Conservation (phyloP, 1,284 basidiomycete genomes). For the Ustilago xerochloae region DNA sequence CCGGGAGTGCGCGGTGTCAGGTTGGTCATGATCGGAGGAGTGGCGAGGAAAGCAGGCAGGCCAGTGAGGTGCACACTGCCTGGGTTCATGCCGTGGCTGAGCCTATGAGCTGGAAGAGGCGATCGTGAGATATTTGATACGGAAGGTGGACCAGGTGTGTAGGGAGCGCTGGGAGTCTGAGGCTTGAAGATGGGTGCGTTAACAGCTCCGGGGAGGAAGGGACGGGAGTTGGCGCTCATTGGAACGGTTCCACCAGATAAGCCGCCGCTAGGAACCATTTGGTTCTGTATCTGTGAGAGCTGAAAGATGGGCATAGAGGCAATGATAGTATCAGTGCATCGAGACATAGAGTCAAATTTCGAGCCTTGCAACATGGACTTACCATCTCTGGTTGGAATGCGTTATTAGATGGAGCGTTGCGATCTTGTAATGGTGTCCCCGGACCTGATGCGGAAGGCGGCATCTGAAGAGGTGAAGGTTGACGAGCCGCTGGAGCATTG, state of each 20-base stretch:
- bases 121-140: conserved; percentile 9
- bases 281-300: conserved; percentile 47
- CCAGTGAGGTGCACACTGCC: conserved; percentile 47
- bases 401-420: conserved; percentile 6
- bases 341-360: background rate
- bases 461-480: conserved; percentile 11
- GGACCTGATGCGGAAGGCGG: background rate
- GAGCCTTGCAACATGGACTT: background rate
- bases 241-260: conserved; percentile 15
- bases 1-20: conserved; percentile 11
- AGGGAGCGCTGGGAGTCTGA: conserved; percentile 8
- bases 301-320: background rate
- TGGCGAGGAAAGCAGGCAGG: conserved; percentile 33
- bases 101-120: conserved; percentile 15
- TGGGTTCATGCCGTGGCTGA: conserved; percentile 28
- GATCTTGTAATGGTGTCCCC: background rate
- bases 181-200: conserved; percentile 12
- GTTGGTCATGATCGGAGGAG: conserved; percentile 23
- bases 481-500: background rate
- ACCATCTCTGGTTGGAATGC: too few species aligned
- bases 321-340: background rate
- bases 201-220: conserved; percentile 29
- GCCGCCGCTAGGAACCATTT: conserved; percentile 20
- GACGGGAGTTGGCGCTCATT: conserved; percentile 34
- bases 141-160: background rate